Conservation (phyloP, 768 basidiomycete species). For the Lentinus tigrinus region DNA sequence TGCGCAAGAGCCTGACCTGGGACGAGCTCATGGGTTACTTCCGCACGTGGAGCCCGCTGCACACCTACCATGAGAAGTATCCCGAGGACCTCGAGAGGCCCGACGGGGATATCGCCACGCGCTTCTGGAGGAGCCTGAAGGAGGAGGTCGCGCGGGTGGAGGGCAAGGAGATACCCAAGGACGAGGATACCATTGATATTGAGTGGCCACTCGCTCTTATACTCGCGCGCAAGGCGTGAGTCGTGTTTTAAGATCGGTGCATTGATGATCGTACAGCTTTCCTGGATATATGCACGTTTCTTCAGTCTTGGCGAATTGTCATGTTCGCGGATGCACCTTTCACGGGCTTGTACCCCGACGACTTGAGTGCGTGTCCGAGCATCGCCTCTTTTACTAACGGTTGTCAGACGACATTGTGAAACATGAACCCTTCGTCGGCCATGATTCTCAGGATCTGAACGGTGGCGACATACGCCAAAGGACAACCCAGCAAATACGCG, state of each 20-base stretch:
- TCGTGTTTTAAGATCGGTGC: neutral
- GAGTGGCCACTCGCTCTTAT: slow-evolving; percentile 41
- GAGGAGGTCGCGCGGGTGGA: slow-evolving; percentile 30
- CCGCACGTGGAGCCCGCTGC: slow-evolving; percentile 67
- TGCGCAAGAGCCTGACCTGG: slow-evolving; percentile 64
- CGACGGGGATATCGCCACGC: slow-evolving; percentile 63
- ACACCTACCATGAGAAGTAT: slow-evolving; percentile 61
- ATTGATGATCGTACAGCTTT: too few relatives aligned
- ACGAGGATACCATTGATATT: slow-evolving; percentile 33
- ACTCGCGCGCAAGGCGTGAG: slow-evolving; percentile 17
- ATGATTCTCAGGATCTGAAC: too few relatives aligned
- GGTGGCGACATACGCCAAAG: too few relatives aligned
- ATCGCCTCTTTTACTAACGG: too few relatives aligned
- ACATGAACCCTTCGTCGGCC: too few relatives aligned
- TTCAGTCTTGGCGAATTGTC: too few relatives aligned
- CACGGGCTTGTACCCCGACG: too few relatives aligned
- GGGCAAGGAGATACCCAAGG: slow-evolving; percentile 22
- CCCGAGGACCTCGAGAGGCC: slow-evolving; percentile 50
- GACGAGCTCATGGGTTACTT: slow-evolving; percentile 66
- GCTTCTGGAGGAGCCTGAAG: slow-evolving; percentile 59
- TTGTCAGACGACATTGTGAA: too few relatives aligned
- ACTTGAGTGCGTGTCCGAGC: too few relatives aligned
- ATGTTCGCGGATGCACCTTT: too few relatives aligned
- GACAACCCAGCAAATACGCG: too few relatives aligned
- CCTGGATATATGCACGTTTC: too few relatives aligned